Base-by-base conservation (phyloP, 2,329 filamentous ascomycete species). In the Onygenales sp. region DNA sequence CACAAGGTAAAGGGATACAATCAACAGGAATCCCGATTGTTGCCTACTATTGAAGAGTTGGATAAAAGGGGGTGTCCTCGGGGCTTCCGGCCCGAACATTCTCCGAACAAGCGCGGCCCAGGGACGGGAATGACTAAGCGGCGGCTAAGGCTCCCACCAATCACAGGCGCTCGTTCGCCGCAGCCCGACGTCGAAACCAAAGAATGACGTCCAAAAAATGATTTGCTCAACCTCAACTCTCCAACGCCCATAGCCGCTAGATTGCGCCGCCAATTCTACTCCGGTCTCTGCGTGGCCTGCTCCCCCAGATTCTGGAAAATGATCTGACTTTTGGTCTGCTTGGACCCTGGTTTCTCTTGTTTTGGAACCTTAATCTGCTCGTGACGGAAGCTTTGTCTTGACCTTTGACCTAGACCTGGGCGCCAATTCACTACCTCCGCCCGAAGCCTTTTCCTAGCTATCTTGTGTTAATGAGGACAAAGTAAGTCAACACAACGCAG, bases 131-230 rank as follows among this genome's bases (percentile, higher is more conserved):
- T 49, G 46, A 49, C 36, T 32, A 49, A 49, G 11, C 17, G 31
- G 1, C 17, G 6, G 14, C 46, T 49, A 11, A 4, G 2, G 8
- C 34, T 17, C 34, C 11, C 34, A 36, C 17, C 40, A 42, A 42
- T 42, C 40, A 42, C 11, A 13, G 8, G 40, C 7, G 13, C 8
- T 42, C 17, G 13, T 14, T 8, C 7, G 11, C 40, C 11, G 40
- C 40, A 6, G 11, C 11, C 40, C 7, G 40, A 8, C 2, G 3
- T 14, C 4, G 10, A 21, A 10, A 21, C 42, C 42, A 44, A 49
- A 36, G 40, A 49, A 49, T 49, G 46, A 49, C 46, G 46, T 49
- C 21, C 36, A 17, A 36, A 40, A 49, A 14, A 40, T 49, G 13
- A 27, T 40, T 14, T 39, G 40, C 11, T 40, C 6, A 33, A 11